These are phyloP conservation scores for Beauveria varroae DNA, from an alignment of 2,329 filamentous ascomycete genomes.

Conservation along the genomic window DNA sequence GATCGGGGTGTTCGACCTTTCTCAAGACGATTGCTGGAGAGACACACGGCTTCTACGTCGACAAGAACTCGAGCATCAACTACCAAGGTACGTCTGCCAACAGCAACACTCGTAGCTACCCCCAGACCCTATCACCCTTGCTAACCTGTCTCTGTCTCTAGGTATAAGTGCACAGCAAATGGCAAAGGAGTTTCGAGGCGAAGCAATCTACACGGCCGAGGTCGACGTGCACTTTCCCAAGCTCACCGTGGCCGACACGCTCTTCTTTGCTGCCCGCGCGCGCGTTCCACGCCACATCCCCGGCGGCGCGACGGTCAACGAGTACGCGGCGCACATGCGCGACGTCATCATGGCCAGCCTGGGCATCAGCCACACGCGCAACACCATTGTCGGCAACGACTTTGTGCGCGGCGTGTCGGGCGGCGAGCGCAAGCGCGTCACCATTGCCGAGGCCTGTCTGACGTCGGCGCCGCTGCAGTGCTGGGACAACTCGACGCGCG, in stretches of 20 bases:
- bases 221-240: conserved; percentile 56
- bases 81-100: no score
- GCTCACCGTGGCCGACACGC: conserved; percentile 52
- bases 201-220: conserved; percentile 47
- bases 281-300: conserved; percentile 41
- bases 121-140: no score
- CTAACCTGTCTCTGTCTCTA: no score
- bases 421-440: conserved; percentile 36
- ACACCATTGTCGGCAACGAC: conserved; percentile 46
- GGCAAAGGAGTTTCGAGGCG: no score
- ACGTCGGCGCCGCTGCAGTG: conserved; percentile 18
- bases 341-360: conserved; percentile 47
- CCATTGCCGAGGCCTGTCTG: conserved; percentile 20
- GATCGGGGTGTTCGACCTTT: conserved; percentile 53
- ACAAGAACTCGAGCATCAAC: conserved; percentile 46
- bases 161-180: no score
- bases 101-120: no score
- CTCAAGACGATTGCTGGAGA: conserved; percentile 48
- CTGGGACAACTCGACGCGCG: conserved; percentile 42
- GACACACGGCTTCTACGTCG: conserved; percentile 53
- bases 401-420: conserved; percentile 45
- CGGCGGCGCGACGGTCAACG: conserved; percentile 17
- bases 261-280: conserved; percentile 32
- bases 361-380: conserved; percentile 43
- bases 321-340: conserved; percentile 25